A percentile compares a stretch with the other conserved stretches of the same genome.
Evolutionary conservation across 305 asterid species (phyloP).

Genomic region (Solanum hybrid): DNA sequence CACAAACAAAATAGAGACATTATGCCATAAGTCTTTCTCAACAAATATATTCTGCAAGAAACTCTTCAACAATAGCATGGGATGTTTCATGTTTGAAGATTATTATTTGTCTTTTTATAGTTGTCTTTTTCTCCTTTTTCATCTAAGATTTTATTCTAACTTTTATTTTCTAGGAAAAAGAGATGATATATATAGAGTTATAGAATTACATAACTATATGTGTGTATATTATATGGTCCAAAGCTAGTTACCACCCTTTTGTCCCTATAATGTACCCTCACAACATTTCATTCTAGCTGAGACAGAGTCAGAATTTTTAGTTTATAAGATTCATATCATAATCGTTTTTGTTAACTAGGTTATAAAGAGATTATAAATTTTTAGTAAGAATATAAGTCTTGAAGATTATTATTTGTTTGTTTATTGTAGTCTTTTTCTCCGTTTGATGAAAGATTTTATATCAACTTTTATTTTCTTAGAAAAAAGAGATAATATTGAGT

Average conservation of each 20-base stretch:
- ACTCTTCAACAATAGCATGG: neutral
- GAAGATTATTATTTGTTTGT: neutral
- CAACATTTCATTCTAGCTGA: neutral
- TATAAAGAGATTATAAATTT: neutral
- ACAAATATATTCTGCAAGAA: constrained; percentile 5
- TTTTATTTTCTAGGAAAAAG: neutral
- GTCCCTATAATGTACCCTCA: neutral
- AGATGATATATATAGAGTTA: neutral
- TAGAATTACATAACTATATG: neutral
- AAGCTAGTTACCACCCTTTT: neutral
- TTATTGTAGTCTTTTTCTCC: neutral
- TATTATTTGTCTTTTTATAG: neutral
- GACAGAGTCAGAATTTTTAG: neutral
- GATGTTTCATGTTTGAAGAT: constrained; percentile 3
- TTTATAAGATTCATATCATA: neutral
- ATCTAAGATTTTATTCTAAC: neutral
- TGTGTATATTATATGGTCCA: neutral
- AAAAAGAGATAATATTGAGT: neutral
- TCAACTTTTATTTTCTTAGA: neutral
- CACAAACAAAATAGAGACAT: neutral
- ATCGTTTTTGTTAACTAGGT: neutral
- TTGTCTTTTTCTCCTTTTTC: neutral
- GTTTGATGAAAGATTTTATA: neutral
- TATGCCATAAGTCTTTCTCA: neutral
- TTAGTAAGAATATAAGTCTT: neutral